Evolutionary conservation across 2,329 filamentous ascomycete genomes (phyloP).

Genomic region (Monosporascus cannonballus): DNA sequence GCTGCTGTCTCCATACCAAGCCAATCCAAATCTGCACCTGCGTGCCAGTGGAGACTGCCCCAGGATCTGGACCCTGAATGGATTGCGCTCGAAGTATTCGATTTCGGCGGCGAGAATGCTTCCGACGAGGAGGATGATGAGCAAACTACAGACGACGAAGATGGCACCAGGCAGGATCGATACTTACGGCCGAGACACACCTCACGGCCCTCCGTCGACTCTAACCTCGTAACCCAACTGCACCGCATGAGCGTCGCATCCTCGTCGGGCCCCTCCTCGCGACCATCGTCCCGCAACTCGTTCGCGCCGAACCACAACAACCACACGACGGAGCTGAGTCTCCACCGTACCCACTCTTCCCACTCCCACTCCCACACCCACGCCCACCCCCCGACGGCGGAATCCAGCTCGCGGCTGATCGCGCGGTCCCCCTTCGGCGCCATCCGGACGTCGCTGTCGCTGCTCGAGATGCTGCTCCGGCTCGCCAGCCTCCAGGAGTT

Average conservation of each 20-base stretch:
- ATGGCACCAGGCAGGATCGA: neutral
- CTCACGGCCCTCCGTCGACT: conserved; percentile 17
- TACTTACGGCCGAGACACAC: conserved; percentile 8
- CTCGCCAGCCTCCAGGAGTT: conserved; percentile 86
- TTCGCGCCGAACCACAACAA: neutral
- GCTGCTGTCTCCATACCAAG: conserved; percentile 1
- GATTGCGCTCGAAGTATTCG: conserved; percentile 84
- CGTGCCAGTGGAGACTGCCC: conserved; percentile 54
- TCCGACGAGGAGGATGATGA: conserved; percentile 16
- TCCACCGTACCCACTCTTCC: neutral
- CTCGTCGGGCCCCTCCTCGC: conserved; percentile 7
- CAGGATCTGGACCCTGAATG: conserved; percentile 79
- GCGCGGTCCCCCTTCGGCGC: conserved; percentile 43
- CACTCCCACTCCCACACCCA: conserved; percentile 1
- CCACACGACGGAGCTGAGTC: neutral
- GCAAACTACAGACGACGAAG: conserved; percentile 5
- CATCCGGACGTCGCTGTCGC: conserved; percentile 57
- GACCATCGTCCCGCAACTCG: conserved; percentile 15
- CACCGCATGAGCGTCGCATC: conserved; percentile 39
- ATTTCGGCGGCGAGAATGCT: conserved; percentile 48
- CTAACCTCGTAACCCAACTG: conserved; percentile 24
- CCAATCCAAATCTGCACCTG: conserved; percentile 1
- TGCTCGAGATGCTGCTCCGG: conserved; percentile 83
- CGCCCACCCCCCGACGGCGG: neutral
- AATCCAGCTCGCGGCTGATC: conserved; percentile 23